A percentile compares a stretch with the other conserved stretches of the same genome.
Evolutionary conservation across 208 protist species (phyloP).

Genomic region (Leptomonas pyrrhocoris): DNA sequence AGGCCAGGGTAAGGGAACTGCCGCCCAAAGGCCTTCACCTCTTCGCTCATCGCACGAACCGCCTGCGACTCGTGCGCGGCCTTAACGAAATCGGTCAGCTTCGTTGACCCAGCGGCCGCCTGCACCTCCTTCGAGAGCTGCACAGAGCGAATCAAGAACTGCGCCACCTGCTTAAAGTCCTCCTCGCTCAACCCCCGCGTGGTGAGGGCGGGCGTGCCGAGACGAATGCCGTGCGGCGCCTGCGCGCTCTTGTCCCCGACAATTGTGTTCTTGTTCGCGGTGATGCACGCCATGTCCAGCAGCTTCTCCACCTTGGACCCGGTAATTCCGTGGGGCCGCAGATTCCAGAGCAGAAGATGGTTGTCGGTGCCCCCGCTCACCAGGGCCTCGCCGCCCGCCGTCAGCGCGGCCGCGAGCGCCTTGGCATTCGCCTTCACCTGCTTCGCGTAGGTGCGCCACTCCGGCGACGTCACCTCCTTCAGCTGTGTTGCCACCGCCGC

Average conservation of each 20-base stretch:
- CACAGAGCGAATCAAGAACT: slow-evolving; percentile 89
- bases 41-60: slow-evolving; percentile 59
- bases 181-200: slow-evolving; percentile 92
- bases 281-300: slow-evolving; percentile 90
- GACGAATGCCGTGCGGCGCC: slow-evolving; percentile 94
- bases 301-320: slow-evolving; percentile 97
- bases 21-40: slow-evolving; percentile 81
- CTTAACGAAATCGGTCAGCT: slow-evolving; percentile 78
- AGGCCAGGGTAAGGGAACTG: slow-evolving; percentile 90
- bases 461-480: slow-evolving; percentile 93
- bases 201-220: slow-evolving; percentile 96
- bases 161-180: slow-evolving; percentile 92
- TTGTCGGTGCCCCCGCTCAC: slow-evolving; percentile 98
- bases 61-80: slow-evolving; percentile 49
- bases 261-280: slow-evolving; percentile 98
- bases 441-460: slow-evolving; percentile 94
- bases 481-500: slow-evolving; percentile 96
- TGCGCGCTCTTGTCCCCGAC: slow-evolving; percentile 94
- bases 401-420: slow-evolving; percentile 82
- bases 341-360: slow-evolving; percentile 97
- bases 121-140: slow-evolving; percentile 84
- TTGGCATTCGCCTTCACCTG: slow-evolving; percentile 93
- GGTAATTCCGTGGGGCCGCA: slow-evolving; percentile 93
- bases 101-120: slow-evolving; percentile 59
- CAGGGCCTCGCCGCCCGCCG: slow-evolving; percentile 89